A percentile compares a stretch with the other conserved stretches of the same genome.
Evolutionary conservation across 495 filamentous ascomycete genomes (phyloP).

Genomic region (Hypoxylon perforatum): DNA sequence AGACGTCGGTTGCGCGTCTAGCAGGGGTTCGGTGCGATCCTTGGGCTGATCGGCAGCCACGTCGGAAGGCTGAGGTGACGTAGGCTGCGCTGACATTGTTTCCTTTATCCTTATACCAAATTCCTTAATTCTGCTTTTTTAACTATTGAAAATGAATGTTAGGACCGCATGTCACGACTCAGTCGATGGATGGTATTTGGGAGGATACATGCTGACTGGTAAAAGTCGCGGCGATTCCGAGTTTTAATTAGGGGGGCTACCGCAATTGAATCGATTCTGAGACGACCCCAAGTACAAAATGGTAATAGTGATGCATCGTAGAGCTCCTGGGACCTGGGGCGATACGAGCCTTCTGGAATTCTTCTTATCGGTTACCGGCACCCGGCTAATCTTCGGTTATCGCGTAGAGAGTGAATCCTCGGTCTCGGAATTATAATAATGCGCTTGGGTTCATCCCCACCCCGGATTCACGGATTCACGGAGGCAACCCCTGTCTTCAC

Average conservation of each 20-base stretch:
- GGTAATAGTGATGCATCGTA: constrained; percentile 29
- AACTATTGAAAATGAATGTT: constrained; percentile 33
- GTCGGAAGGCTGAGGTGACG: constrained; percentile 32
- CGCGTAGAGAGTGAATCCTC: constrained; percentile 5
- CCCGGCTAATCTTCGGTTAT: constrained; percentile 28
- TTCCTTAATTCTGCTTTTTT: constrained; percentile 16
- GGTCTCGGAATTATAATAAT: constrained; percentile 1
- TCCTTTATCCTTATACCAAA: constrained; percentile 21
- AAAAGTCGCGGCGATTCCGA: constrained; percentile 24
- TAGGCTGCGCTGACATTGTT: constrained; percentile 36
- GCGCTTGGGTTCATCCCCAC: background rate
- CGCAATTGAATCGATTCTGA: constrained; percentile 41
- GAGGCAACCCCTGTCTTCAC: constrained; percentile 13
- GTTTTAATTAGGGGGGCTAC: constrained; percentile 31
- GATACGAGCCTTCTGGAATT: constrained; percentile 22
- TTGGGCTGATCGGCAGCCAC: constrained; percentile 43
- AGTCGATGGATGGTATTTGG: constrained; percentile 30
- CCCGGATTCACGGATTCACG: background rate
- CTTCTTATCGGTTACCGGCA: constrained; percentile 41
- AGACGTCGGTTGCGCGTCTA: constrained; percentile 27
- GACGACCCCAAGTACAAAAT: constrained; percentile 39
- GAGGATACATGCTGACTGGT: constrained; percentile 41
- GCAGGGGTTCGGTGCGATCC: constrained; percentile 33
- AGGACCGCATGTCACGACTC: constrained; percentile 32
- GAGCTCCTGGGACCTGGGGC: constrained; percentile 15